These are phyloP conservation scores for Cordyceps sp. DNA, from an alignment of 2,329 filamentous ascomycete genomes.

Conservation along the genomic window DNA sequence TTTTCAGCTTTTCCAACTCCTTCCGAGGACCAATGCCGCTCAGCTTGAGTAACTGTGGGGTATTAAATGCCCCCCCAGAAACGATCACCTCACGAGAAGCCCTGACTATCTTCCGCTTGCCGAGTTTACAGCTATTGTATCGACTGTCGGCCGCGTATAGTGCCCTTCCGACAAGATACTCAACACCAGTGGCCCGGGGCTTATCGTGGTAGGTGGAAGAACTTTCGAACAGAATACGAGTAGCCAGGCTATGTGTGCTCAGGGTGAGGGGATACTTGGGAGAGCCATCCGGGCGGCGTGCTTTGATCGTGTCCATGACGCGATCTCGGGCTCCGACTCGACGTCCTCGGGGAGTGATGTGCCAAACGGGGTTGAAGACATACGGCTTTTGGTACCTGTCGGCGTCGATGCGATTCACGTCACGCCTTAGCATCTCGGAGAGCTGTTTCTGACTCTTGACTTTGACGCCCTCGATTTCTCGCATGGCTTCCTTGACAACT, in stretches of 20 bases:
- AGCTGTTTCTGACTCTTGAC: too few species aligned
- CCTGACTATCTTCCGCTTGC: conserved; percentile 15
- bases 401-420: too few species aligned
- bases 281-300: conserved; percentile 5
- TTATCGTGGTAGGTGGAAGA: too few species aligned
- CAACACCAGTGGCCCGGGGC: conserved; percentile 23
- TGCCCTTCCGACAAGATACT: conserved; percentile 21
- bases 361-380: too few species aligned
- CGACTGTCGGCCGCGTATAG: conserved; percentile 26
- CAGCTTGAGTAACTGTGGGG: conserved; percentile 27
- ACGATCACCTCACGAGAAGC: conserved; percentile 29
- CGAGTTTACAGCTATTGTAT: too few species aligned
- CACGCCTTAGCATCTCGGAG: too few species aligned
- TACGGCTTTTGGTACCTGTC: too few species aligned
- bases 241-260: conserved; percentile 16
- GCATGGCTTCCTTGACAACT: too few species aligned
- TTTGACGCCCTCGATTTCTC: too few species aligned
- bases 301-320: conserved; percentile 15
- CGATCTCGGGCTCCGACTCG: conserved; percentile 32
- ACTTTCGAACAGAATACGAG: conserved; percentile 19
- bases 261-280: conserved; percentile 5
- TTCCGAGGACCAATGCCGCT: conserved; percentile 24
- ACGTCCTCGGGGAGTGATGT: conserved; percentile 19
- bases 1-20: conserved; percentile 23
- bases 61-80: conserved; percentile 27